Evolutionary conservation across 202 grass and related monocot genomes (phyloP).

Genomic region (Tripidium arundinaceum): DNA sequence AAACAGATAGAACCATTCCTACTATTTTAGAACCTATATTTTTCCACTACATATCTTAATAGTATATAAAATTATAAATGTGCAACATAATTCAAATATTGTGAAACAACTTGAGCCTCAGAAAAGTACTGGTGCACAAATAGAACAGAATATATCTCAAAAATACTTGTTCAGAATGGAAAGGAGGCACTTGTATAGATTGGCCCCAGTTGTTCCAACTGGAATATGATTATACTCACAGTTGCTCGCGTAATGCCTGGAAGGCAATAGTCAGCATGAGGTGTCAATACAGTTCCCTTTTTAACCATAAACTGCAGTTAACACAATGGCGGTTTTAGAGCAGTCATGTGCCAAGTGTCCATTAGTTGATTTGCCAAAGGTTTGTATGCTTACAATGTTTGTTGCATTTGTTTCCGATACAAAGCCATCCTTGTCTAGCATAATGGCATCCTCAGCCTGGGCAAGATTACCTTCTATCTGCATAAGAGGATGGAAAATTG

Average conservation of each 20-base stretch:
- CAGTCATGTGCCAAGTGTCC: slow-evolving; percentile 1
- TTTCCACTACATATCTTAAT: not conserved
- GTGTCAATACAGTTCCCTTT: slow-evolving; percentile 81
- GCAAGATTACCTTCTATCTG: slow-evolving; percentile 97
- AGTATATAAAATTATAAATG: not conserved
- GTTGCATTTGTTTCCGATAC: slow-evolving; percentile 99
- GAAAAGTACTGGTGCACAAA: slow-evolving; percentile 14
- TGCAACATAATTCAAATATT: slow-evolving; percentile 8
- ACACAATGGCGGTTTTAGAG: slow-evolving; percentile 25
- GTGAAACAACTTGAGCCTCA: not conserved
- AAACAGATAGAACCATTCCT: not conserved
- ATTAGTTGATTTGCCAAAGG: not conserved
- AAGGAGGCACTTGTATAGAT: not conserved
- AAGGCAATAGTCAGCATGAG: slow-evolving; percentile 99
- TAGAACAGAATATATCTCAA: not conserved
- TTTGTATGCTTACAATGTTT: slow-evolving; percentile 69
- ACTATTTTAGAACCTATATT: not conserved
- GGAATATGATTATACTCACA: slow-evolving; percentile 52
- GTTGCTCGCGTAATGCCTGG: slow-evolving; percentile 92
- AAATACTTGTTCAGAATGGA: not conserved
- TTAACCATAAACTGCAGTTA: slow-evolving; percentile 96
- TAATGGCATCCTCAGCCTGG: slow-evolving; percentile 80
- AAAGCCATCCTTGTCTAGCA: slow-evolving; percentile 99
- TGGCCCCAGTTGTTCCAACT: slow-evolving; percentile 6
- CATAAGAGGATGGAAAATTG: slow-evolving; percentile 20